phyloP scores from a whole-genome alignment of 257 asterid species.

The Solanum neorickii region DNA sequence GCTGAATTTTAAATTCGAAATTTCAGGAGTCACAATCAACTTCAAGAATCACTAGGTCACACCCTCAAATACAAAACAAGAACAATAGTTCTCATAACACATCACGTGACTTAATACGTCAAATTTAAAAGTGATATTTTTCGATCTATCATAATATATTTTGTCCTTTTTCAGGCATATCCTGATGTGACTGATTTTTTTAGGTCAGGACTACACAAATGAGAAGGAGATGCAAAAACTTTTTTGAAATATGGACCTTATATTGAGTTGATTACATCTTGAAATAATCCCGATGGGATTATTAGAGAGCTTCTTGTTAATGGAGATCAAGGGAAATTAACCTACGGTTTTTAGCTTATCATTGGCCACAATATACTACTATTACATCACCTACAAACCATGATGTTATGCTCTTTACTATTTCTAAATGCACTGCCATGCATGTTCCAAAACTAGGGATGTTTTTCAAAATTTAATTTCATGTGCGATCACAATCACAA shows the following conservation, averaged over 20 bases:
- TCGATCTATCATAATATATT: not conserved
- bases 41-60: not conserved
- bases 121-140: not conserved
- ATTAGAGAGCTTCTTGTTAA: no score
- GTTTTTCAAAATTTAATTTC: no score
- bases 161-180: conserved; percentile 28
- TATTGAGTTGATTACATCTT: conserved; percentile 69
- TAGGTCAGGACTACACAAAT: conserved; percentile 16
- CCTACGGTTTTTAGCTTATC: no score
- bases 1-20: no score
- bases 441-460: conserved; percentile 64
- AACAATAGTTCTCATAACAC: no score
- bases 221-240: conserved; percentile 57
- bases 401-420: no score
- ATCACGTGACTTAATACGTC: not conserved
- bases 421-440: no score
- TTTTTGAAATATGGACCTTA: conserved; percentile 42
- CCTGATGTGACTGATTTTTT: conserved; percentile 31
- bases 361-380: no score
- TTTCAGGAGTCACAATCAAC: not conserved
- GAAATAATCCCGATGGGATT: conserved; percentile 6
- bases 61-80: no score
- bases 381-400: no score
- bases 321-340: no score
- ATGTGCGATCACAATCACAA: no score